Conservation (phyloP, 768 basidiomycete genomes). For the Chalciporus piperatus region DNA sequence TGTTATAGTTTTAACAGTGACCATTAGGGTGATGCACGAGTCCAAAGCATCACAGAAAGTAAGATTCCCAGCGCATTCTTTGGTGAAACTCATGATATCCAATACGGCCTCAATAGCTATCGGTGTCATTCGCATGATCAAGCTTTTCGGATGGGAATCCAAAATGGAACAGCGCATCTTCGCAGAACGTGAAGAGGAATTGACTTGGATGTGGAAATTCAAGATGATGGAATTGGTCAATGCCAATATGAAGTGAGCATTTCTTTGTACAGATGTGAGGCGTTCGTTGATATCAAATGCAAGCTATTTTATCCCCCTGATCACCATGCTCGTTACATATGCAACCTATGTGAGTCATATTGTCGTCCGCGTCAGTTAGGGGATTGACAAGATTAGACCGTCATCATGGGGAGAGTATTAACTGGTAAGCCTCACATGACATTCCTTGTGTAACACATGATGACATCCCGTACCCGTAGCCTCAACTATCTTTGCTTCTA, state of each 20-base stretch:
- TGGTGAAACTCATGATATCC: too few relatives aligned
- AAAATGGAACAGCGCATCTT: slow-evolving; percentile 51
- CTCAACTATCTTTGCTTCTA: slow-evolving; percentile 39
- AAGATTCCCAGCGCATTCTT: slow-evolving; percentile 15
- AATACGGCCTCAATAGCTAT: too few relatives aligned
- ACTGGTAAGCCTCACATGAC: background rate
- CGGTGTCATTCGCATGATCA: too few relatives aligned
- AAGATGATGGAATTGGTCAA: slow-evolving; percentile 48
- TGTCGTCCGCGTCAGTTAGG: too few relatives aligned
- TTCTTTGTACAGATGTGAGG: background rate
- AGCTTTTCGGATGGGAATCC: slow-evolving; percentile 58
- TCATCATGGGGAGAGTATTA: slow-evolving; percentile 12
- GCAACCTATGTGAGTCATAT: slow-evolving; percentile 47
- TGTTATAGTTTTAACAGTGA: too few relatives aligned
- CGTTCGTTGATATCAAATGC: background rate
- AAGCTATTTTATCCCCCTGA: slow-evolving; percentile 59
- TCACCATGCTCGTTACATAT: slow-evolving; percentile 66
- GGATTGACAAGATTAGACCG: slow-evolving; percentile 1
- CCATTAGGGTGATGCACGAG: slow-evolving; percentile 50
- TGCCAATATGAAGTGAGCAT: slow-evolving; percentile 28
- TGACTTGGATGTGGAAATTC: slow-evolving; percentile 50
- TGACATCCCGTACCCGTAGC: slow-evolving; percentile 10
- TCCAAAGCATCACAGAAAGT: slow-evolving; percentile 63
- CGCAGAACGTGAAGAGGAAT: slow-evolving; percentile 59
- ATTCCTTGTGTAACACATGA: too few relatives aligned